Percentiles rank a stretch among this genome's conserved stretches.
phyloP scores from a whole-genome alignment of 75 land plant species.

The Isoetes taiwanensis region DNA sequence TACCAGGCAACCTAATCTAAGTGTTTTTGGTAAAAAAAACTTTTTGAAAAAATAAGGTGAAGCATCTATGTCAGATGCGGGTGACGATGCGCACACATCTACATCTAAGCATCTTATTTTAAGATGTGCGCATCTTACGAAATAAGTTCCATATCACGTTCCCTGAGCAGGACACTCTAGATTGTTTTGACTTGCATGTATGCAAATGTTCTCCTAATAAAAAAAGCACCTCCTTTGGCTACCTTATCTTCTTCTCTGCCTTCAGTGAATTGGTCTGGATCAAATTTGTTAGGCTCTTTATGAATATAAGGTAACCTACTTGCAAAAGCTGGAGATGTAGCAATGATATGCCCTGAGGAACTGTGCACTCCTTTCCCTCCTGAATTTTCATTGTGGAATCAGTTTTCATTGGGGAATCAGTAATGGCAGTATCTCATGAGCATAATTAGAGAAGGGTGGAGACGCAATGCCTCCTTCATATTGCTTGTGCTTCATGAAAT shows the following conservation, averaged over 20 bases:
- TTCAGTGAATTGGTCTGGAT: neutral
- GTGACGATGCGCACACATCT: no score
- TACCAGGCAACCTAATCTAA: no score
- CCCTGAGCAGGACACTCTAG: constrained; percentile 6
- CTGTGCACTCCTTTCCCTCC: neutral
- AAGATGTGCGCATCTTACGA: no score
- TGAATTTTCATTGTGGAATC: neutral
- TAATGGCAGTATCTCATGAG: constrained; percentile 8
- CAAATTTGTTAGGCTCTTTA: constrained; percentile 8
- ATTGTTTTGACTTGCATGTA: constrained; percentile 12
- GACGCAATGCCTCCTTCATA: constrained; percentile 7
- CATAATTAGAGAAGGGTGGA: constrained; percentile 9
- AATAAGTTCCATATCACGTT: constrained; percentile 4
- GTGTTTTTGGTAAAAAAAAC: no score
- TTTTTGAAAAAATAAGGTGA: no score
- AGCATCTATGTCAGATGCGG: no score
- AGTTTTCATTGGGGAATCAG: neutral
- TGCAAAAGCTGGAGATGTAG: constrained; percentile 11
- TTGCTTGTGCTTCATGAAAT: no score
- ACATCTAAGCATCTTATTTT: no score
- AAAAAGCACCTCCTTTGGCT: neutral
- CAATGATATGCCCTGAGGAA: constrained; percentile 7
- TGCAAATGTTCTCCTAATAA: neutral
- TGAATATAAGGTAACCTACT: constrained; percentile 5
- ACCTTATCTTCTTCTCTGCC: constrained; percentile 11